Evolutionary conservation across 2,329 filamentous ascomycete species (phyloP).

Genomic region (Neospermospora avenae): DNA sequence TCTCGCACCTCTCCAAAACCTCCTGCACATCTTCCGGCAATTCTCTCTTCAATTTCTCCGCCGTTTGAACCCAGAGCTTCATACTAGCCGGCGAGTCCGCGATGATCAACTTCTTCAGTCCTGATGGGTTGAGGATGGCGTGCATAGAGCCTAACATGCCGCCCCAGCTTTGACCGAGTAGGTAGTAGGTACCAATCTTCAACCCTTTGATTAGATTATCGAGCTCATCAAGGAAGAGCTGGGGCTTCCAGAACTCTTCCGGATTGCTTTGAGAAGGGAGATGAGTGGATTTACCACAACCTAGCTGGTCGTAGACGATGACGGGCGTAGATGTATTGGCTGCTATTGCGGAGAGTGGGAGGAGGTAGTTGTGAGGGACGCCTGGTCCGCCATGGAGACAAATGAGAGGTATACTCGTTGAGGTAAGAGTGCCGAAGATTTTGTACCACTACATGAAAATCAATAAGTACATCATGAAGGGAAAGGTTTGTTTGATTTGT

Average conservation of each 20-base stretch:
- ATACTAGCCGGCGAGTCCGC: conserved; percentile 32
- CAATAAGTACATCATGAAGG: neutral
- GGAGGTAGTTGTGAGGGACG: conserved; percentile 41
- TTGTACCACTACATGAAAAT: conserved; percentile 33
- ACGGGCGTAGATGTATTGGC: conserved; percentile 41
- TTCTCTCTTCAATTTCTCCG: conserved; percentile 18
- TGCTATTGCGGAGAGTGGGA: conserved; percentile 39
- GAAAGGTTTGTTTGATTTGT: neutral
- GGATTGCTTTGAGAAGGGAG: conserved; percentile 44
- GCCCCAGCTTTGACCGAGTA: conserved; percentile 52
- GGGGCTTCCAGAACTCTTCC: conserved; percentile 43
- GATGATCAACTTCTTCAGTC: conserved; percentile 40
- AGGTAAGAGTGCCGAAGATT: conserved; percentile 37
- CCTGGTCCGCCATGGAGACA: conserved; percentile 18
- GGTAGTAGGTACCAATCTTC: conserved; percentile 40
- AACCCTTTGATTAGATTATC: conserved; percentile 45
- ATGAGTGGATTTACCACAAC: conserved; percentile 47
- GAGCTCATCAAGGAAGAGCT: conserved; percentile 48
- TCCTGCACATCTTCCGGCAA: conserved; percentile 14
- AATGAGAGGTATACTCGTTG: conserved; percentile 34
- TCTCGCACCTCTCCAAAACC: conserved; percentile 22
- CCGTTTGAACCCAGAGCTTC: conserved; percentile 4
- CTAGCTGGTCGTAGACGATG: conserved; percentile 53
- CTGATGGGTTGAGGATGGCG: conserved; percentile 38
- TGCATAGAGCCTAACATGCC: conserved; percentile 47